phyloP scores from a whole-genome alignment of 345 rosid species.

The Lenwebbia sp. region DNA sequence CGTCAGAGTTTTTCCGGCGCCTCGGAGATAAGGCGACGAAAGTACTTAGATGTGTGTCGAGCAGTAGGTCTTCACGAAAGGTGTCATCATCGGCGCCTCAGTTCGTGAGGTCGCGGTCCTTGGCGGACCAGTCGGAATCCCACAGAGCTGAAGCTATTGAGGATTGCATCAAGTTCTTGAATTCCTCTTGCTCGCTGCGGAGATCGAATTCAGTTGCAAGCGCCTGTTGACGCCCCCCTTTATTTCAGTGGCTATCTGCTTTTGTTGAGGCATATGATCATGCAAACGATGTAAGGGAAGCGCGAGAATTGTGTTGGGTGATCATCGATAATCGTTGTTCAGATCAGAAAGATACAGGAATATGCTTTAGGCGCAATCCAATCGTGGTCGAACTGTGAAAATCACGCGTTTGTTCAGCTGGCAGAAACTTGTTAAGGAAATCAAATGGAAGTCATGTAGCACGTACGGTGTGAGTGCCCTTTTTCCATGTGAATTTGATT shows the following conservation, averaged over 20 bases:
- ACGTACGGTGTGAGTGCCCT: not conserved
- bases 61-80: conserved; percentile 27
- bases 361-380: not conserved
- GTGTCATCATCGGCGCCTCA: conserved; percentile 35
- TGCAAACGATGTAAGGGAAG: not conserved
- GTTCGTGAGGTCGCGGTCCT: conserved; percentile 58
- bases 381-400: not conserved
- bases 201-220: conserved; percentile 65
- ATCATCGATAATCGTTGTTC: not conserved
- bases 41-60: conserved; percentile 40
- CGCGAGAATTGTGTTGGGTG: not conserved
- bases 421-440: not conserved
- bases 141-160: conserved; percentile 82
- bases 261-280: not conserved
- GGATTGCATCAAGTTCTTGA: conserved; percentile 88
- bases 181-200: conserved; percentile 59
- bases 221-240: conserved; percentile 18
- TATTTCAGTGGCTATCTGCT: not conserved
- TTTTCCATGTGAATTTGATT: not conserved
- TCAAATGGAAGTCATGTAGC: not conserved
- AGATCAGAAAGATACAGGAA: not conserved
- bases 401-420: not conserved
- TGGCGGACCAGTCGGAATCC: conserved; percentile 63
- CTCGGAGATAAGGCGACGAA: conserved; percentile 45
- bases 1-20: conserved; percentile 36